Evolutionary conservation across 345 rosid species (phyloP).

Genomic region (Eucalyptus erythrocorys): DNA sequence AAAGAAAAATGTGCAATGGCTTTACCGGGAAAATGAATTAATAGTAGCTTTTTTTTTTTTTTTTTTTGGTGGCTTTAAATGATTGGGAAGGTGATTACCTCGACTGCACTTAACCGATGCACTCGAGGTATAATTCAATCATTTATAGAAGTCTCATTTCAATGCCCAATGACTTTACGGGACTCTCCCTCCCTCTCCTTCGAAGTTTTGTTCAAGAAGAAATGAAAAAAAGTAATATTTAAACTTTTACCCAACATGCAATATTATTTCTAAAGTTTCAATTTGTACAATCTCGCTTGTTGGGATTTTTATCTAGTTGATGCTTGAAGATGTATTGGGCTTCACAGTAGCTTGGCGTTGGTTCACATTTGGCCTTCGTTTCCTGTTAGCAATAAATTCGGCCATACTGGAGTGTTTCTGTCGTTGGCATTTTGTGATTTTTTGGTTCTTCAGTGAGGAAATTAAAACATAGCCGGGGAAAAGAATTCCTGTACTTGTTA

Average conservation of each 20-base stretch:
- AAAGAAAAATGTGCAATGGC: fast-evolving
- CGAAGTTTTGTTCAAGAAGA: no score
- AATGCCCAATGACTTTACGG: no score
- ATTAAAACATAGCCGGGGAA: no score
- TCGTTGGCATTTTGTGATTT: neutral
- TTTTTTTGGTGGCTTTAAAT: no score
- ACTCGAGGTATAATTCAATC: no score
- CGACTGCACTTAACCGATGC: fast-evolving
- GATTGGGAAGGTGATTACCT: no score
- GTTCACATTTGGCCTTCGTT: neutral
- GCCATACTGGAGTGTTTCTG: neutral
- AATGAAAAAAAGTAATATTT: fast-evolving
- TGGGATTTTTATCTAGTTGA: neutral
- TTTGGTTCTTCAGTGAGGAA: no score
- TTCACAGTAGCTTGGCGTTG: neutral
- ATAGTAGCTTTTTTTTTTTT: no score
- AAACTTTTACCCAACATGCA: fast-evolving
- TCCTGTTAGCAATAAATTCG: neutral
- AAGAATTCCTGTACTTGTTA: no score
- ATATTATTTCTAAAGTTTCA: fast-evolving
- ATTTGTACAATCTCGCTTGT: neutral
- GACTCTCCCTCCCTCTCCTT: no score
- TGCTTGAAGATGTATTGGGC: neutral
- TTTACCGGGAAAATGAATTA: no score
- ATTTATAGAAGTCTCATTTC: no score